Percentiles rank a stretch among this genome's conserved stretches.
phyloP scores from a whole-genome alignment of 805 yeast species.

The Starmerella riodocensis region DNA sequence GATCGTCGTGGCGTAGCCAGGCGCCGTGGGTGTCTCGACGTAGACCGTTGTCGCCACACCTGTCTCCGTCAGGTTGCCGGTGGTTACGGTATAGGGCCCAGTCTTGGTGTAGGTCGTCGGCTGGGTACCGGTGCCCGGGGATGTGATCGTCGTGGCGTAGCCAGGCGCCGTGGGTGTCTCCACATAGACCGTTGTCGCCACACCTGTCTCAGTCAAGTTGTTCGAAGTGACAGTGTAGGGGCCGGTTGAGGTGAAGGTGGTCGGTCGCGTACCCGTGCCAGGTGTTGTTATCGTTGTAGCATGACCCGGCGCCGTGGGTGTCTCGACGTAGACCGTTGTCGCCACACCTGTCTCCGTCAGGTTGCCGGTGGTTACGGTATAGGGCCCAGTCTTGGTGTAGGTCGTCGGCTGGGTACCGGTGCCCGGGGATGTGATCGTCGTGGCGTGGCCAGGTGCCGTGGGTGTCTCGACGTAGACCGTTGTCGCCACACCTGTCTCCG shows the following conservation, averaged over 20 bases:
- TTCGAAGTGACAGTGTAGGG: background rate
- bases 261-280: background rate
- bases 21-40: constrained; percentile 3
- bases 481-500: background rate
- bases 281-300: background rate
- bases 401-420: background rate
- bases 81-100: constrained; percentile 2
- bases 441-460: background rate
- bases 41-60: constrained; percentile 1
- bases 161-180: constrained; percentile 5
- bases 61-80: background rate
- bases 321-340: background rate
- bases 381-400: background rate
- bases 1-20: constrained; percentile 1
- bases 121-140: background rate
- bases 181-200: background rate
- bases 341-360: background rate
- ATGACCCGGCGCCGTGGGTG: background rate
- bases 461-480: background rate
- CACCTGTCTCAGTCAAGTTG: background rate
- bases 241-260: background rate
- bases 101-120: constrained; percentile 1
- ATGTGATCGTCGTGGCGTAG: background rate
- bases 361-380: background rate
- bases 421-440: background rate